Base-by-base conservation (phyloP, 1,284 basidiomycete genomes). In the Naganishia liquefaciens region DNA sequence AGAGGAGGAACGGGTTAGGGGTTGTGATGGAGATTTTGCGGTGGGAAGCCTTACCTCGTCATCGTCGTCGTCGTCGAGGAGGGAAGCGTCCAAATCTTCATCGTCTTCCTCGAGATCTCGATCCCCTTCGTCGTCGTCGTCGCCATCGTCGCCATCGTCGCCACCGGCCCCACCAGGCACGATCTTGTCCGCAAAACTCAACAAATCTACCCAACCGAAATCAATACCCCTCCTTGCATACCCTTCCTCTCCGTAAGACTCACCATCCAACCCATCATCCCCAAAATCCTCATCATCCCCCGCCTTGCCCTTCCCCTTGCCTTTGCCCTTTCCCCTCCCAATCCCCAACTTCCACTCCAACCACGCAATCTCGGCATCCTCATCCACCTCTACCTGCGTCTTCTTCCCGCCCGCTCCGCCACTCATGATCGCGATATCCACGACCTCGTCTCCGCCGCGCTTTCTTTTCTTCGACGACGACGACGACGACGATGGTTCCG, bases 341-440 rank as follows among this genome's bases (percentile, higher is more conserved):
- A 74, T 42, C 1, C 86, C 84, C 19, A 93, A 81, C 75, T 86
- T 86, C 13, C 82, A 81, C 76, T 93, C 91, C 13, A 93, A 80
- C 80, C 88, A 86, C 0, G 84, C 82, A 54, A 92, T 93, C 73
- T 91, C 89, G 1, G 82, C 81, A 71, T 91, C 89, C 70, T 92
- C 91, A 49, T 84, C 80, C 68, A 46, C 9, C 49, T 68, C 67
- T 9, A 51, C 54, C 25, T 68, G 61, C 39, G 39, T 57, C 25
- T 51, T 52, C 17, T 53, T 47, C 11, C 52, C 44, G 50, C 21
- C 33, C 21, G 43, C 19, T 42, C 42, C 57, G 21, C 13, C 23
- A 23, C 50, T 30, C 67, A 68, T 68, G 46, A 68, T 68, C 17
- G 58, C 57, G 19, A 54, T 53, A 54, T 68, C 58, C 5, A 68